These are phyloP conservation scores for Spirogloea muscicola DNA, from an alignment of 139 green algal species.

Conservation along the genomic window DNA sequence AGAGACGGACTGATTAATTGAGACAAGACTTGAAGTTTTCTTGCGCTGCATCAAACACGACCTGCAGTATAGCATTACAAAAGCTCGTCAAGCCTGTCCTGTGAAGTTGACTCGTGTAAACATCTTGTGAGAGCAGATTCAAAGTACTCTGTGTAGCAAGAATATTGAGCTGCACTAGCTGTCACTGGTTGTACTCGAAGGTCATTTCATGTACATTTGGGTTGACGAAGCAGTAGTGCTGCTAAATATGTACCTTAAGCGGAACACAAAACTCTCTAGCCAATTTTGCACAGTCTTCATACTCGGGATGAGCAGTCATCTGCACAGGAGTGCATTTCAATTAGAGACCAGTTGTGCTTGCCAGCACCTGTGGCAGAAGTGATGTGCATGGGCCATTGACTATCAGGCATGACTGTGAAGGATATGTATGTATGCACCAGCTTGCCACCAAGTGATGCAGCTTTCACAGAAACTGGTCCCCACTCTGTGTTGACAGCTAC, in stretches of 20 bases:
- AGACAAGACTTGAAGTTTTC: too few species aligned
- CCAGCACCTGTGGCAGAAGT: neutral
- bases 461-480: constrained; percentile 17
- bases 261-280: constrained; percentile 11
- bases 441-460: neutral
- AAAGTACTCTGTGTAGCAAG: neutral
- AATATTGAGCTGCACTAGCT: neutral
- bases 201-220: neutral
- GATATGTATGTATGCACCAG: constrained; percentile 11
- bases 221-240: neutral
- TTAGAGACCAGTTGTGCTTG: neutral
- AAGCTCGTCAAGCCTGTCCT: neutral
- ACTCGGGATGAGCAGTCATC: constrained; percentile 22
- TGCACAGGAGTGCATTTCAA: neutral
- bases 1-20: too few species aligned
- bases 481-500: constrained; percentile 11
- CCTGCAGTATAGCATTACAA: constrained; percentile 7
- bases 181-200: neutral
- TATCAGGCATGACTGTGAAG: neutral
- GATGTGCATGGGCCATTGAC: neutral
- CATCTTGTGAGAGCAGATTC: too few species aligned
- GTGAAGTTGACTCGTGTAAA: neutral
- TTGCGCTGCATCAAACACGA: constrained; percentile 2
- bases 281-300: constrained; percentile 16
- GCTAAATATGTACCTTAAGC: constrained; percentile 8